Evolutionary conservation across 1,284 basidiomycete genomes (phyloP), one percentile per base, ranked within the genome.

Genomic region (Puccinia coronata): DNA sequence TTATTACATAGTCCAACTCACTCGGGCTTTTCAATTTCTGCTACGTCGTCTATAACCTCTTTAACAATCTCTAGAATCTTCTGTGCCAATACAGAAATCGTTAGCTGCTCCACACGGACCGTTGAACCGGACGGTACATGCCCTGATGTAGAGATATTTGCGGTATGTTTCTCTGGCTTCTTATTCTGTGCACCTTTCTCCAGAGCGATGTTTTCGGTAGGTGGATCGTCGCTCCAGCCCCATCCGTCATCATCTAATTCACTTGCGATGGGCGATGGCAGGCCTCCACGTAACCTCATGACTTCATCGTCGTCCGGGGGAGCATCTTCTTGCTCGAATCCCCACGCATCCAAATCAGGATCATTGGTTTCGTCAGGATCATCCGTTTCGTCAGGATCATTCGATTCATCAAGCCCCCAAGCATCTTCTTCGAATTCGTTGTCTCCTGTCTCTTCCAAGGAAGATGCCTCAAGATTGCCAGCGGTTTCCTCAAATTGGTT

Each of bases 171-270:
- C 23, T 16, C 51, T 4, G 43, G 25, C 36, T 18, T 41, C n/a
- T 41, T 14, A 55, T 31, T 57, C 11, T 8, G 36, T 0, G 53
- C 11, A 28, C 23, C 12, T 23, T 53, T 71, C 28, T 79, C 5
- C n/a, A 41, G 49, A 18, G 47, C 23, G 12, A 36, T 16, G 36
- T 51, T 70, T 34, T 80, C 78, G 41, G 41, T 34, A 34, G 67
- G 36, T n/a, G 55, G 53, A 31, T 80, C 78, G 25, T 80, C 78
- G 23, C 55, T 63, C 78, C 78, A 80, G 20, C 67, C 78, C 78
- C 78, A 80, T 20, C 69, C 78, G 49, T 80, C 78, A 49, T 80
- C 78, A 49, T 80, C 78, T 63, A 65, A 16, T 23, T 79, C 77
- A 36, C 47, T 61, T 23, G 53, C 18, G 23, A 57, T 53, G 61